A percentile compares a stretch with the other conserved stretches of the same genome.
These are phyloP conservation scores for Neltuma alba DNA, from an alignment of 306 rosid genomes.

Conservation along the genomic window DNA sequence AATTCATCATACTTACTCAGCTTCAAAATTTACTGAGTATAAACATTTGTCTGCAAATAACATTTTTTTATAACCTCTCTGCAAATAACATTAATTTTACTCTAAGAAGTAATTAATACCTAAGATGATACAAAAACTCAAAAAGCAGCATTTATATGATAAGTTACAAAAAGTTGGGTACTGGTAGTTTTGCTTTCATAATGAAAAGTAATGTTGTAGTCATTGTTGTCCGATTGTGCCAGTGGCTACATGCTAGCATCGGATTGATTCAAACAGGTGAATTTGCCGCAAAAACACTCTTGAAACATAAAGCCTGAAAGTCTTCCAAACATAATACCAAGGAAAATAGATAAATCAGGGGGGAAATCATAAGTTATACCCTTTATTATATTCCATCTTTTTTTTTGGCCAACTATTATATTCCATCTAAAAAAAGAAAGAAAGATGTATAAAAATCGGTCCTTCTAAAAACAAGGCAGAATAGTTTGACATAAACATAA, in stretches of 20 bases:
- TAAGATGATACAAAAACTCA: neutral
- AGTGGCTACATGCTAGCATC: conserved; percentile 6
- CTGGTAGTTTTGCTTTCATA: neutral
- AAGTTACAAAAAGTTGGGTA: neutral
- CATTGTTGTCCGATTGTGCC: neutral
- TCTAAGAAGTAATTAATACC: neutral
- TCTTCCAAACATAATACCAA: neutral
- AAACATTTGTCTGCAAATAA: too few relatives aligned
- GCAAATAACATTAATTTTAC: conserved; percentile 11
- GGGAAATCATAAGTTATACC: neutral
- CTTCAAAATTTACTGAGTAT: conserved; percentile 19
- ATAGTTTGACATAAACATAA: neutral
- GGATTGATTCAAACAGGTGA: neutral
- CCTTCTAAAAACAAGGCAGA: conserved; percentile 8
- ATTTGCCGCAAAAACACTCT: neutral
- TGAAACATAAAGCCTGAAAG: conserved; percentile 11
- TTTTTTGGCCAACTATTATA: too few relatives aligned
- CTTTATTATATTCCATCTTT: too few relatives aligned
- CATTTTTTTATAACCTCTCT: too few relatives aligned
- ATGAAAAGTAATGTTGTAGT: neutral
- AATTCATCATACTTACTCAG: conserved; percentile 3
- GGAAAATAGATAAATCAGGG: conserved; percentile 1
- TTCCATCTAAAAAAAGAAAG: neutral
- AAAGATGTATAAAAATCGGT: neutral
- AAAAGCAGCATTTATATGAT: neutral